Base-by-base conservation (phyloP, 768 basidiomycete species). In the Termitomyces sp. region DNA sequence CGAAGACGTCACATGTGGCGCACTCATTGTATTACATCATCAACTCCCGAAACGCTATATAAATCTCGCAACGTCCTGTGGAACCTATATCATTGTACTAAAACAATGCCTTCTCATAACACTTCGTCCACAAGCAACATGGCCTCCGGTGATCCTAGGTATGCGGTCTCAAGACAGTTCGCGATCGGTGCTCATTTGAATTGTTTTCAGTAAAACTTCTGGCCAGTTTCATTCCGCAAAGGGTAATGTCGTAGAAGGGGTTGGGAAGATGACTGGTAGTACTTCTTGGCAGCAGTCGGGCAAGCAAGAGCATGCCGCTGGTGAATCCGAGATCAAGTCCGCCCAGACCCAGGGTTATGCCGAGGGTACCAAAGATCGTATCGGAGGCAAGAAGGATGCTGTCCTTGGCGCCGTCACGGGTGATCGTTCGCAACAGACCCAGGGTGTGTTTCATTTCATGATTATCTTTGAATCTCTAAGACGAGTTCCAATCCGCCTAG, bases 381-480 rank as follows among this genome's bases (percentile, higher is more conserved):
- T 81, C 9, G 64, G 43, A 2, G 82, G 81, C 51, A 79, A 79
- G 71, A 76, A 76, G 58, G 78, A 80, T 60, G 49, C 71, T 16
- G 59, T 82, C 41, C 64, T 79, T 12, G 82, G 82, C 14, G 77
- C 80, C 20, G 64, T 82, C 31, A 79, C 73, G 12, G 80, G 81
- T 9, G 80, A 84, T 62, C 71, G 71, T 58, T 5, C 58, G 1
- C 76, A 81, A 62, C 68, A 82, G 61, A 47, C 66, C 20, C 44
- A 65, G 55, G 80, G 81, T 78, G 29, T 29, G 3, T 29, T 29
- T n/a, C n/a, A n/a, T n/a, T n/a, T n/a, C n/a, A n/a, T n/a, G n/a
- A n/a, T n/a, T n/a, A n/a, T n/a, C n/a, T n/a, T n/a, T n/a, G n/a
- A n/a, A n/a, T n/a, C n/a, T n/a, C n/a, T n/a, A n/a, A n/a, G n/a